These are phyloP conservation scores for Leptosphaerulina australis DNA, from an alignment of 2,329 filamentous ascomycete genomes.

Conservation along the genomic window DNA sequence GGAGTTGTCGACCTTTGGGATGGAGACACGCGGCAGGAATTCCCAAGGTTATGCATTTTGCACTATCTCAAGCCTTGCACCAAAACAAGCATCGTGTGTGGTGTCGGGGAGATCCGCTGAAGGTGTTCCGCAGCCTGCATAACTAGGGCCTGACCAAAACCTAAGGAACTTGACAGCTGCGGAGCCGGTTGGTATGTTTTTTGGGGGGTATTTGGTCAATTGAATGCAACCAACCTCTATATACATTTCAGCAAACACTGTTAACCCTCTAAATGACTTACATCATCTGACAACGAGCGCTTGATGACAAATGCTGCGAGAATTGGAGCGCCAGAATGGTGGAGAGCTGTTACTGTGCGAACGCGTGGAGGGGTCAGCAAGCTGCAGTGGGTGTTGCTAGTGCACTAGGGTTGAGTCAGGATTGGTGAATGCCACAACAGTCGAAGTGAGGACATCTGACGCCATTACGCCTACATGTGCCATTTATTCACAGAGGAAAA, in stretches of 20 bases:
- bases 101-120: conserved; percentile 7
- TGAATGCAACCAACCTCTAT: background rate
- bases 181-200: background rate
- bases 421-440: background rate
- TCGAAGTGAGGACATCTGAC: conserved; percentile 10
- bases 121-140: conserved; percentile 6
- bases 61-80: background rate
- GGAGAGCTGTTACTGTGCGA: too few species aligned
- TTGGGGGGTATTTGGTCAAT: background rate
- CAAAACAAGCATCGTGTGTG: background rate
- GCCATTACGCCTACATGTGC: background rate
- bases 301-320: conserved; percentile 3
- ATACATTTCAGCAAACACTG: background rate
- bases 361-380: conserved; percentile 12
- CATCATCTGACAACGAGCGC: background rate
- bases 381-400: conserved; percentile 1
- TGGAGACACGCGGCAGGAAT: too few species aligned
- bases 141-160: too few species aligned
- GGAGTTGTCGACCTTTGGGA: too few species aligned
- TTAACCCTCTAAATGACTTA: background rate
- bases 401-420: conserved; percentile 3
- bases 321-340: conserved; percentile 1
- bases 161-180: background rate
- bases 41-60: too few species aligned
- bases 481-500: background rate